Percentiles rank a stretch among this genome's conserved stretches.
These are phyloP conservation scores for Orbilia blumenaviensis DNA, from an alignment of 2,329 filamentous ascomycete genomes.

Conservation along the genomic window DNA sequence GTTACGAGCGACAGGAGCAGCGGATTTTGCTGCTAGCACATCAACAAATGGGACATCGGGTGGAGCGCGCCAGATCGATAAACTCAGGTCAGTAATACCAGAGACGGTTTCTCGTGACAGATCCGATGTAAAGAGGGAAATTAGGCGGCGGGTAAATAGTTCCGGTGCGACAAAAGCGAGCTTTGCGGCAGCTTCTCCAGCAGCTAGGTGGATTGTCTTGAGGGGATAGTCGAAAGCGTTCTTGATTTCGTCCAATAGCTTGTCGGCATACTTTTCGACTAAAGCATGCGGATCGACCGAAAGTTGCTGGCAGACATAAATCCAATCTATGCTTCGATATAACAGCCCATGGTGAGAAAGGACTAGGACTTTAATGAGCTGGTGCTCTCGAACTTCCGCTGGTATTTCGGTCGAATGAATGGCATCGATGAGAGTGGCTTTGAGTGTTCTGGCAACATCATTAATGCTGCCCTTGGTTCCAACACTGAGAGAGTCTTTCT, in stretches of 20 bases:
- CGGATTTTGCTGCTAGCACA: constrained; percentile 67
- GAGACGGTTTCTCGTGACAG: constrained; percentile 75
- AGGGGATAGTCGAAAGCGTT: constrained; percentile 51
- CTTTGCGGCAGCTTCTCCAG: constrained; percentile 86
- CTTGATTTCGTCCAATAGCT: constrained; percentile 74
- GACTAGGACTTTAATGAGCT: constrained; percentile 80
- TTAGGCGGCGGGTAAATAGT: constrained; percentile 76
- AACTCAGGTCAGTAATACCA: constrained; percentile 82
- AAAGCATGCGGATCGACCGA: constrained; percentile 84
- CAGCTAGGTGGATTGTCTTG: constrained; percentile 66
- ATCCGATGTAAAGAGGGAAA: constrained; percentile 77
- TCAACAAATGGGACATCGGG: constrained; percentile 90
- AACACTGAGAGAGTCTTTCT: constrained; percentile 78
- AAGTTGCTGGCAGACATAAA: constrained; percentile 81
- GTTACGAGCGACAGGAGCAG: constrained; percentile 64
- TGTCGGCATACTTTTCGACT: constrained; percentile 70
- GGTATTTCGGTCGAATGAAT: constrained; percentile 22
- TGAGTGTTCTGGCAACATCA: constrained; percentile 70
- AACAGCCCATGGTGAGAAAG: constrained; percentile 81
- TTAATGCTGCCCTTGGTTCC: constrained; percentile 72
- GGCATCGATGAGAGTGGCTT: constrained; percentile 59
- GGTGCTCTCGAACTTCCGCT: constrained; percentile 66
- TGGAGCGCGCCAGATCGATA: constrained; percentile 89
- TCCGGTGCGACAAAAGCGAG: constrained; percentile 93
- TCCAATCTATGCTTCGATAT: constrained; percentile 74